These are phyloP conservation scores for Botrytis fragariae DNA, from an alignment of 2,329 filamentous ascomycete species.

Conservation along the genomic window DNA sequence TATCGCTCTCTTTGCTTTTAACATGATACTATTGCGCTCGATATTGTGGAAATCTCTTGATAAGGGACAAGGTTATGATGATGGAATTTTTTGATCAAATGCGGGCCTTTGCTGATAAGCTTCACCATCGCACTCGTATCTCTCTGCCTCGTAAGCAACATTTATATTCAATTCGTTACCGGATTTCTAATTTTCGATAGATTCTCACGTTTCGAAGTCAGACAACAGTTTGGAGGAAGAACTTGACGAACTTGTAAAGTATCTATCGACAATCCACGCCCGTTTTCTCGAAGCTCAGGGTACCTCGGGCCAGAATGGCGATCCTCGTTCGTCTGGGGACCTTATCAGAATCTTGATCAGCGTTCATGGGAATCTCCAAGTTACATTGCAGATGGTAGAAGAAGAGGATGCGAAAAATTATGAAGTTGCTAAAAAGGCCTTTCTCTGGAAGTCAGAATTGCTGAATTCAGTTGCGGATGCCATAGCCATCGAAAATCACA, in stretches of 20 bases:
- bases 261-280: not conserved
- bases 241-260: not conserved
- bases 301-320: not conserved
- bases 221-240: not conserved
- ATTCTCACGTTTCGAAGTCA: not conserved
- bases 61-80: not conserved
- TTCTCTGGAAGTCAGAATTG: not conserved
- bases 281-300: not conserved
- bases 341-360: not conserved
- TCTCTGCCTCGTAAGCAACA: not conserved
- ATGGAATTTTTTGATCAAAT: slow-evolving; percentile 20
- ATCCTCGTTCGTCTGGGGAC: not conserved
- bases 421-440: accelerated
- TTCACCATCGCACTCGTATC: not conserved
- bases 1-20: not conserved
- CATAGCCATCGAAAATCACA: slow-evolving; percentile 4
- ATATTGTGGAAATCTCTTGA: slow-evolving; percentile 9
- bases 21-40: slow-evolving; percentile 4
- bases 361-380: not conserved
- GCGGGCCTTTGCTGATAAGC: slow-evolving; percentile 1
- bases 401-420: not conserved
- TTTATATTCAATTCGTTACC: not conserved
- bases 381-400: not conserved
- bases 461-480: not conserved
- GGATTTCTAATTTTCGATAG: not conserved